Conservation (phyloP, 2,329 filamentous ascomycete genomes). For the Cryphonectria parasitica region DNA sequence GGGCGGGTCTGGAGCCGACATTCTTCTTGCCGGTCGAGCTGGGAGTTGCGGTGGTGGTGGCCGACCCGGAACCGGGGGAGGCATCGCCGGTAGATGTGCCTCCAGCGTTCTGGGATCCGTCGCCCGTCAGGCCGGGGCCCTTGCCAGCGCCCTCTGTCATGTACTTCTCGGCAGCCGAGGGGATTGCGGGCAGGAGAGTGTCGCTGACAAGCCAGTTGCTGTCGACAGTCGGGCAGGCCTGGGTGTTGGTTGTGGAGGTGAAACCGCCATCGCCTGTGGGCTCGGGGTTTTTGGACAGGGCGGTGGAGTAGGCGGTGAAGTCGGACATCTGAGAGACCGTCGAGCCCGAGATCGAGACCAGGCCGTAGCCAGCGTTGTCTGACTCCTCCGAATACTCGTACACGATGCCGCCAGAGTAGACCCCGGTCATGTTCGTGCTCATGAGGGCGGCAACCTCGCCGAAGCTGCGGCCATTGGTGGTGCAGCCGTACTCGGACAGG, state of each 20-base stretch:
- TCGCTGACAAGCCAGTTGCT: conserved; percentile 55
- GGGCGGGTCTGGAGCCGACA: conserved; percentile 37
- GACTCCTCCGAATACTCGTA: conserved; percentile 90
- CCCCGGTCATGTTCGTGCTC: conserved; percentile 77
- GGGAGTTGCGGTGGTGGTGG: conserved; percentile 38
- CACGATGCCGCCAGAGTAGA: conserved; percentile 95
- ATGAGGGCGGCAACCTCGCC: conserved; percentile 81
- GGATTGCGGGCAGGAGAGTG: conserved; percentile 56
- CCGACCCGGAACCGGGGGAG: conserved; percentile 43
- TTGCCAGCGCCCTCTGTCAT: conserved; percentile 57
- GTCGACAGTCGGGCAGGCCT: conserved; percentile 54
- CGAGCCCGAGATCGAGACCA: conserved; percentile 67
- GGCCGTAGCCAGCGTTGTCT: conserved; percentile 69
- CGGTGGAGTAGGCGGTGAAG: conserved; percentile 59
- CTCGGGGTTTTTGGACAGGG: conserved; percentile 52
- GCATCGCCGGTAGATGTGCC: conserved; percentile 51
- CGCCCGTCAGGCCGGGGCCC: conserved; percentile 57
- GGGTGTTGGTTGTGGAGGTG: conserved; percentile 50
- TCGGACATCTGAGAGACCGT: conserved; percentile 63
- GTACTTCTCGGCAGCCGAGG: conserved; percentile 54
- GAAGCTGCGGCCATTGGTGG: conserved; percentile 78
- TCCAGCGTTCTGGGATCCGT: conserved; percentile 57
- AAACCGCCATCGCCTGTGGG: conserved; percentile 57
- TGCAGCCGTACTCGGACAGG: conserved; percentile 95
- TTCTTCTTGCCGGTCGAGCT: conserved; percentile 40